Base-by-base conservation (phyloP, 805 yeast genomes). In the Candida ficus region DNA sequence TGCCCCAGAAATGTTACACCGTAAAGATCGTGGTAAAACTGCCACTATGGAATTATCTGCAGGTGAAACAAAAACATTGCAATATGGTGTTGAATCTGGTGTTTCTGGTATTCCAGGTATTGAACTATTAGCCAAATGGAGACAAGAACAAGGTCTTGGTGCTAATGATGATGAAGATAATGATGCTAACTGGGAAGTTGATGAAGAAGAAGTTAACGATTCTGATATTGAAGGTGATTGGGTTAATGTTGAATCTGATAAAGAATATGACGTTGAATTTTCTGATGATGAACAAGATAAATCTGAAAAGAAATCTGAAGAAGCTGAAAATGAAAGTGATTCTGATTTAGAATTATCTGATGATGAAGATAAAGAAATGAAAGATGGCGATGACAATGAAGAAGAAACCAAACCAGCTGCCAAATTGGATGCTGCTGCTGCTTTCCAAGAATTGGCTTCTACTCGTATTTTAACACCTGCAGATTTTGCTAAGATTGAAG, bases 401-500 rank as follows among this genome's bases (percentile, higher is more conserved):
- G 39, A 40, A 17, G 44, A 42, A 12, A 50, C 44, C 29, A 53
- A 53, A 47, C 41, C 45, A 35, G 45, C 60, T 37, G 46, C 65
- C 7, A 67, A 64, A 38, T 53, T 56, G 29, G 63, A 61, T 47
- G 53, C 66, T 20, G 68, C 60, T 21, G 68, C 68, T 17, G 67
- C 73, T n/a, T 71, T 73, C 67, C 66, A 70, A 41, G 78, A 78
- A 42, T 50, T 87, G 48, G 83, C 81, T 29, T 73, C 84, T n/a
- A 74, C 78, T 36, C 78, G 84, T 52, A 83, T 93, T 45, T 73
- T 93, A 52, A 93, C 99, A 0, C 99, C 99, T 18, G 97, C 98
- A 1, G 99, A 93, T 68, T 93, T 90, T 60, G 96, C 96, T 47
- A 91, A 91, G 64, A 72, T 93, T 54, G 91, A 91, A 56, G 96